Evolutionary conservation across 164 flowering plant species (phyloP), one percentile per base, ranked within the genome.

Genomic region (Piper longum): DNA sequence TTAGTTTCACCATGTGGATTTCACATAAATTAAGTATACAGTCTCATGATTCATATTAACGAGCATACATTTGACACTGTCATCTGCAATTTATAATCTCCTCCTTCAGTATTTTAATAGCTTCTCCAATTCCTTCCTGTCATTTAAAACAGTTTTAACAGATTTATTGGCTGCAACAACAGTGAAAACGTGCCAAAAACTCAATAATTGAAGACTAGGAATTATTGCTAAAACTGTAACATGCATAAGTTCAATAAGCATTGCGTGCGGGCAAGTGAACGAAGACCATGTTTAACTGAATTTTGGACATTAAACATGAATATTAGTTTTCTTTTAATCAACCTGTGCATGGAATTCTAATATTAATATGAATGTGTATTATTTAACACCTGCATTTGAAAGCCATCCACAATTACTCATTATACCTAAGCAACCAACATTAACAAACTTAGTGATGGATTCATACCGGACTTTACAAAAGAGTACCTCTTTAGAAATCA

Each of bases 81-180:
- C 57, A 58, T 54, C 52, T 44, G 4, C 36, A n/a, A 70, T 14
- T 39, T 45, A 74, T 63, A 19, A 81, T 64, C 64, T 79, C 78
- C 67, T 82, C 76, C 73, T 83, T 84, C 63, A 86, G 82, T 60
- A 75, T 66, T 69, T 76, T 82, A 60, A 85, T 79, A 64, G 95
- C 88, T 75, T 82, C 80, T 45, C 55, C 63, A 56, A 87, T 74
- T 61, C 95, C 89, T 75, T 85, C 84, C 92, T 84, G 83, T 69
- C 70, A 65, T 18, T 62, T 45, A 54, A 17, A 12, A 62, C 4
- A 60, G 59, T 26, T 41, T 26, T 43, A 41, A 51, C n/a, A 26
- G 17, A 26, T 18, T 56, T 16, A 41, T 5, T 44, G 16, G 12
- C 26, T 19, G n/a, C 43, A n/a, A 26, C 36, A 7, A 2, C 4